Evolutionary conservation across 2,329 filamentous ascomycete species (phyloP).

Genomic region (Calonectria henricotiae): DNA sequence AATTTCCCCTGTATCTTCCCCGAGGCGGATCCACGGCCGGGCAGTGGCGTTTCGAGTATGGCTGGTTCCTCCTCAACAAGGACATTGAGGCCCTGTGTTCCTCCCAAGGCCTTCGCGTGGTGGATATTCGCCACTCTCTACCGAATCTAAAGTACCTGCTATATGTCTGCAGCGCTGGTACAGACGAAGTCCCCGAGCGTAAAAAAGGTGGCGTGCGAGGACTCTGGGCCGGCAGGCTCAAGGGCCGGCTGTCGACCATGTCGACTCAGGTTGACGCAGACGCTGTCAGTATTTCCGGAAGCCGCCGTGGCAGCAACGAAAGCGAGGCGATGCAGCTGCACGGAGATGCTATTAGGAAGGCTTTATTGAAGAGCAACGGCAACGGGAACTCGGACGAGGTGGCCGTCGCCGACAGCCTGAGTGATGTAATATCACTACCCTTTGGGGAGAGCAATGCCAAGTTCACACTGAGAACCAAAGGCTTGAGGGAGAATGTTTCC

Average conservation of each 20-base stretch:
- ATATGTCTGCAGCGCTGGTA: slow-evolving; percentile 89
- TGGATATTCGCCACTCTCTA: slow-evolving; percentile 93
- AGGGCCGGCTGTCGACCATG: slow-evolving; percentile 57
- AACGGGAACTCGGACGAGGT: slow-evolving; percentile 40
- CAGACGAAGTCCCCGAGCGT: slow-evolving; percentile 73
- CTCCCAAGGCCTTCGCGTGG: slow-evolving; percentile 81
- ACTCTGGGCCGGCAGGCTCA: slow-evolving; percentile 68
- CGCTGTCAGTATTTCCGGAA: slow-evolving; percentile 59
- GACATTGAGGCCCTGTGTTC: slow-evolving; percentile 83
- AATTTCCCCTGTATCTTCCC: slow-evolving; percentile 85
- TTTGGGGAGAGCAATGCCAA: slow-evolving; percentile 66
- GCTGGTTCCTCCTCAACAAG: slow-evolving; percentile 96
- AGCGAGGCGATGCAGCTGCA: slow-evolving; percentile 61
- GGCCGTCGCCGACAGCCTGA: slow-evolving; percentile 38
- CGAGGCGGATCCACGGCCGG: slow-evolving; percentile 76
- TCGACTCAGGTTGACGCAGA: slow-evolving; percentile 57
- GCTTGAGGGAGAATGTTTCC: slow-evolving; percentile 67
- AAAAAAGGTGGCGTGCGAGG: slow-evolving; percentile 76
- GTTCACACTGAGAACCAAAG: slow-evolving; percentile 71
- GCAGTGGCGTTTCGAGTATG: slow-evolving; percentile 95
- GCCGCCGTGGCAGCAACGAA: slow-evolving; percentile 63
- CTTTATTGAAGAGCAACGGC: slow-evolving; percentile 53
- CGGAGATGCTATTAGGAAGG: slow-evolving; percentile 62
- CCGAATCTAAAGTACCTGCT: slow-evolving; percentile 95
- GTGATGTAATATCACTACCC: slow-evolving; percentile 58